A percentile compares a stretch with the other conserved stretches of the same genome.
phyloP scores from a whole-genome alignment of 2,329 filamentous ascomycete genomes.

The Neofusicoccum sp. region DNA sequence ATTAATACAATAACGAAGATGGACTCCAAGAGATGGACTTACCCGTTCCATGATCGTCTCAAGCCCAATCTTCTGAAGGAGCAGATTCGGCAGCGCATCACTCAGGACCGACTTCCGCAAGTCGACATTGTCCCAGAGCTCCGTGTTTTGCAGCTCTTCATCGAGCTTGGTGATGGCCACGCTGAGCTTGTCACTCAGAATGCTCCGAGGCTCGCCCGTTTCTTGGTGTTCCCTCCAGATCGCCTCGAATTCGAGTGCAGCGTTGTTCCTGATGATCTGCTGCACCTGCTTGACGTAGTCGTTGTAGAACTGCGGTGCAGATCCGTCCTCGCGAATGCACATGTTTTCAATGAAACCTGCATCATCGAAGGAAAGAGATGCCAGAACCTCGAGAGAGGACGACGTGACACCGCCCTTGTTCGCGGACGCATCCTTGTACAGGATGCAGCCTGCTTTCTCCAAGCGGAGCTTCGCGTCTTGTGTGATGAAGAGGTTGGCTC shows the following conservation, averaged over 20 bases:
- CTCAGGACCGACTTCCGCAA: conserved; percentile 77
- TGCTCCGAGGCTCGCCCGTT: conserved; percentile 76
- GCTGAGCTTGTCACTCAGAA: conserved; percentile 89
- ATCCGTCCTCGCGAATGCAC: conserved; percentile 79
- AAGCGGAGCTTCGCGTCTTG: conserved; percentile 96
- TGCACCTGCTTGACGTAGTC: conserved; percentile 92
- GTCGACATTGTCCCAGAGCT: conserved; percentile 82
- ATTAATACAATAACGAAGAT: conserved; percentile 25
- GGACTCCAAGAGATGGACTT: conserved; percentile 35
- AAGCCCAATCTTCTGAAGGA: conserved; percentile 87
- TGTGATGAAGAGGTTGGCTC: conserved; percentile 97
- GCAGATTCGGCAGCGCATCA: conserved; percentile 82
- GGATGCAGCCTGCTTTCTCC: conserved; percentile 89
- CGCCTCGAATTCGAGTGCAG: conserved; percentile 91
- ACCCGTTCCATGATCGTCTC: conserved; percentile 83
- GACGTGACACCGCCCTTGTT: conserved; percentile 99
- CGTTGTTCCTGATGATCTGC: conserved; percentile 86
- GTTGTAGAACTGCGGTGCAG: conserved; percentile 87
- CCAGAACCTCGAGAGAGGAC: conserved; percentile 93
- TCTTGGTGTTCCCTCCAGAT: conserved; percentile 94
- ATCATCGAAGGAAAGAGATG: conserved; percentile 92
- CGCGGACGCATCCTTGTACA: conserved; percentile 97
- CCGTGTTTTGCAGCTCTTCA: conserved; percentile 91
- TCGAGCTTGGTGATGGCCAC: conserved; percentile 94
- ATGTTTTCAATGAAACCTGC: conserved; percentile 86